Evolutionary conservation across 352 stramenopile genomes (phyloP).

Genomic region (Phytophthora pinifolia): DNA sequence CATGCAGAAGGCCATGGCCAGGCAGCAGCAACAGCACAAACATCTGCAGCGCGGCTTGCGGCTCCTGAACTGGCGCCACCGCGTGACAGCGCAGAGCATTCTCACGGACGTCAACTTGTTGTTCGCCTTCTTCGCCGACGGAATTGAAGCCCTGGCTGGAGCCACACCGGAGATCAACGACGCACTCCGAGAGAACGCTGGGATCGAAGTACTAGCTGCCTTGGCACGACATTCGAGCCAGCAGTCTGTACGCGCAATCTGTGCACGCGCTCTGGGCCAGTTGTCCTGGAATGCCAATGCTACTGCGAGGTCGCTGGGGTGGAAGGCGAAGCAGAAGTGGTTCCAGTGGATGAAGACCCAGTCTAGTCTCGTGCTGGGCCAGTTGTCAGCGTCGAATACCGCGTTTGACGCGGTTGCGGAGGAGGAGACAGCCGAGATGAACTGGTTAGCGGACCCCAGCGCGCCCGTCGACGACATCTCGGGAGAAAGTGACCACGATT

Average conservation of each 20-base stretch:
- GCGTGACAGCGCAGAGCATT: conserved; percentile 60
- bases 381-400: conserved; percentile 24
- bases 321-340: conserved; percentile 69
- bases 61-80: conserved; percentile 73
- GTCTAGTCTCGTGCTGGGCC: conserved; percentile 35
- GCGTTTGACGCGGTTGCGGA: conserved; percentile 57
- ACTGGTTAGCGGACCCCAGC: conserved; percentile 62
- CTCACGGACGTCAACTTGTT: conserved; percentile 68
- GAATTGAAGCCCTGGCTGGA: conserved; percentile 54
- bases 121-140: conserved; percentile 70
- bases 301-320: conserved; percentile 54
- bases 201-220: conserved; percentile 59
- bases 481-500: conserved; percentile 39
- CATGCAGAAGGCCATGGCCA: conserved; percentile 44
- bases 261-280: conserved; percentile 51
- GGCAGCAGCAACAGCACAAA: conserved; percentile 53
- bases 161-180: conserved; percentile 48
- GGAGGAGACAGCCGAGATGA: conserved; percentile 39
- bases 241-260: conserved; percentile 39
- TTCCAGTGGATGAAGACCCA: conserved; percentile 48
- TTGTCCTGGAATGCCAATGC: conserved; percentile 72
- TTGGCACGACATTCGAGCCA: conserved; percentile 48
- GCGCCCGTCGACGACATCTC: conserved; percentile 24
- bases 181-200: conserved; percentile 53
- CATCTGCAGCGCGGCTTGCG: conserved; percentile 62